Conservation (phyloP, 2,329 filamentous ascomycete species). For the Aureobasidium sp. region DNA sequence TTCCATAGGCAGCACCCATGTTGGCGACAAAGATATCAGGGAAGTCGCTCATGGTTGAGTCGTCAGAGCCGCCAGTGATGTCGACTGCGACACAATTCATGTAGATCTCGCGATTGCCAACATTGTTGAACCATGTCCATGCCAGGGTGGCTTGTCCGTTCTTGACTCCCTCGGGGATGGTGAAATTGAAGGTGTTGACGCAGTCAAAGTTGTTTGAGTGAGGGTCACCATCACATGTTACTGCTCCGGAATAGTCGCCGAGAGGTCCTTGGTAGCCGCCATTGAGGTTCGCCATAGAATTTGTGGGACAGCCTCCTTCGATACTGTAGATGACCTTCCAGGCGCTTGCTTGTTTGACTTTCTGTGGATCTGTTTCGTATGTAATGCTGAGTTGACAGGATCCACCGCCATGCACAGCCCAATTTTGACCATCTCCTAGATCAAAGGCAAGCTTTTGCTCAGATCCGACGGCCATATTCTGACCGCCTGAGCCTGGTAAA, state of each 20-base stretch:
- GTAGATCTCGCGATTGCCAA: slow-evolving; percentile 94
- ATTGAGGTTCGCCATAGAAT: slow-evolving; percentile 50
- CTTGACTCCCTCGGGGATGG: slow-evolving; percentile 63
- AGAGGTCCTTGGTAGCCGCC: background rate
- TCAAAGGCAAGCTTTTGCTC: slow-evolving; percentile 56
- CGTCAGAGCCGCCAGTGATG: slow-evolving; percentile 49
- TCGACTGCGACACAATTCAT: slow-evolving; percentile 85
- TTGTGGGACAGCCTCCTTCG: slow-evolving; percentile 74
- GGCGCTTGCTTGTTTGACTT: slow-evolving; percentile 45
- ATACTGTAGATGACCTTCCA: slow-evolving; percentile 91
- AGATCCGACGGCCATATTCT: slow-evolving; percentile 57
- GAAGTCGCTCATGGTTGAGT: slow-evolving; percentile 53
- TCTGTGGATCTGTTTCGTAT: slow-evolving; percentile 63
- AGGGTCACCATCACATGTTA: slow-evolving; percentile 24
- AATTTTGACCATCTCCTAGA: slow-evolving; percentile 42
- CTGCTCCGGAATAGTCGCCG: slow-evolving; percentile 28
- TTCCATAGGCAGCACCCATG: slow-evolving; percentile 41
- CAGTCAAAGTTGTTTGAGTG: slow-evolving; percentile 22
- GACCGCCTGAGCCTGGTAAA: slow-evolving; percentile 40
- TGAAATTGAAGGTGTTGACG: slow-evolving; percentile 58
- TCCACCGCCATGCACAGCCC: slow-evolving; percentile 79
- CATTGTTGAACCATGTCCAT: slow-evolving; percentile 91
- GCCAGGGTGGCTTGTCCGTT: slow-evolving; percentile 73
- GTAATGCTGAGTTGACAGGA: slow-evolving; percentile 87
- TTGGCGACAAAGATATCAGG: slow-evolving; percentile 74